phyloP scores from a whole-genome alignment of 2,329 filamentous ascomycete genomes.

The Pseudopithomyces chartarum region DNA sequence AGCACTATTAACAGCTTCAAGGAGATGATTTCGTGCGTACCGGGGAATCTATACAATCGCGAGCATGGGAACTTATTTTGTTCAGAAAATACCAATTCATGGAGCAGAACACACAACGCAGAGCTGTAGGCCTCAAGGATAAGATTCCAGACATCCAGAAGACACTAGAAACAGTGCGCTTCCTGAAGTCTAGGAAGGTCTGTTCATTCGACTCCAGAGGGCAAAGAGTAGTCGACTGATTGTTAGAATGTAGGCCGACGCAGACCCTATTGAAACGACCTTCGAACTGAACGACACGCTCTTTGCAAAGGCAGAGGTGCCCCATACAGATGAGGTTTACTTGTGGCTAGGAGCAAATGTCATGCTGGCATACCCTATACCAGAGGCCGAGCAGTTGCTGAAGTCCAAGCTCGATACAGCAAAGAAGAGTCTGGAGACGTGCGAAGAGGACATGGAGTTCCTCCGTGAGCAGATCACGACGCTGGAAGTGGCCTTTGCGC shows the following conservation, averaged over 20 bases:
- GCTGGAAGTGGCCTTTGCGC: constrained; percentile 91
- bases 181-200: constrained; percentile 78
- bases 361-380: constrained; percentile 92
- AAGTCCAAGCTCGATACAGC: constrained; percentile 78
- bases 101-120: constrained; percentile 89
- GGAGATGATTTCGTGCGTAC: constrained; percentile 84
- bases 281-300: constrained; percentile 98
- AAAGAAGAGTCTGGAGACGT: constrained; percentile 79
- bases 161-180: constrained; percentile 88
- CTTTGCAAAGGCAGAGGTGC: constrained; percentile 84
- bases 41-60: neutral
- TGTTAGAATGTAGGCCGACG: constrained; percentile 40
- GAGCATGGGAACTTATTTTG: constrained; percentile 12
- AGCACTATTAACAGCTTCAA: constrained; percentile 81
- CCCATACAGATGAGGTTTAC: constrained; percentile 87
- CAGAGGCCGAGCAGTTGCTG: constrained; percentile 82
- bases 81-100: constrained; percentile 99
- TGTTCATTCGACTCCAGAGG: constrained; percentile 42
- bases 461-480: constrained; percentile 96
- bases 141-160: constrained; percentile 98
- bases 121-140: constrained; percentile 80
- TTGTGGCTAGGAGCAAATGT: constrained; percentile 98
- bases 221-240: constrained; percentile 36
- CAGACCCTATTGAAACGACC: constrained; percentile 81
- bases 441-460: constrained; percentile 96